phyloP scores from a whole-genome alignment of 345 rosid genomes.

The Eucalyptus urophylla region DNA sequence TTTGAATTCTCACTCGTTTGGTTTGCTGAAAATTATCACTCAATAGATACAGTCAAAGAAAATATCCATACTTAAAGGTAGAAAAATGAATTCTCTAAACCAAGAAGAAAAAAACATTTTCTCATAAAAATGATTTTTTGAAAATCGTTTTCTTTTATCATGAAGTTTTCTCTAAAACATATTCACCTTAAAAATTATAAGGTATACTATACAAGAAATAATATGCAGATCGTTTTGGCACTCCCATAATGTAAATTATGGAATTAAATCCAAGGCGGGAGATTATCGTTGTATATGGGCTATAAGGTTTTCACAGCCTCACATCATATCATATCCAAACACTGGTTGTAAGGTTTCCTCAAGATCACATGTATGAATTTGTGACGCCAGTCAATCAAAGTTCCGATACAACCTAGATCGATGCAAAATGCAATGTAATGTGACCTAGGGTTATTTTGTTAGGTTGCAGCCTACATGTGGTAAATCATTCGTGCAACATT shows the following conservation, averaged over 20 bases:
- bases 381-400: neutral
- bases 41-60: neutral
- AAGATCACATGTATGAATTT: neutral
- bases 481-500: neutral
- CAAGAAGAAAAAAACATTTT: neutral
- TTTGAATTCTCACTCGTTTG: neutral
- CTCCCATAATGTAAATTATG: neutral
- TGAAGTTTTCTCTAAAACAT: neutral
- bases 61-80: neutral
- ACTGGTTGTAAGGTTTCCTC: neutral
- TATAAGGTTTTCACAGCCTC: neutral
- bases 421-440: neutral
- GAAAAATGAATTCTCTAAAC: neutral
- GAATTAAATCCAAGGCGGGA: neutral
- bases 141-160: neutral
- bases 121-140: neutral
- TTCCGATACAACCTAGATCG: neutral
- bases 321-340: neutral
- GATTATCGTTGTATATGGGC: neutral
- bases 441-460: neutral
- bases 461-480: neutral
- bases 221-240: neutral
- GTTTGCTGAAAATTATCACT: accelerated
- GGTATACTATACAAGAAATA: neutral
- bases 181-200: neutral